Evolutionary conservation across 371 early-diverging fungal genomes (phyloP), one percentile per base, ranked within the genome.

Genomic region (Apophysomyces trapeziformis): DNA sequence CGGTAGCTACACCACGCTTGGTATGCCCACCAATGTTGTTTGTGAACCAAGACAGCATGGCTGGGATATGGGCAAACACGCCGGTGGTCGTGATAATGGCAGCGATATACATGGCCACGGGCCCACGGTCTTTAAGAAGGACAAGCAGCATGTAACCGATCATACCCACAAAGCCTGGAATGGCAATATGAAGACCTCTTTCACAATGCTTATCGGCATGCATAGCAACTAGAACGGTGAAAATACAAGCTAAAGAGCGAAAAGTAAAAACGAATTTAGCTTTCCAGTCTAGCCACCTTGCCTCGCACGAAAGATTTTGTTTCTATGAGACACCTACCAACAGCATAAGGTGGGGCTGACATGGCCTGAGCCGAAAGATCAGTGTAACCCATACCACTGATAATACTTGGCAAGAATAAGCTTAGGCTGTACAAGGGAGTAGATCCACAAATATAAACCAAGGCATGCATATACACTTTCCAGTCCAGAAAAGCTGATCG

Each of bases 341-440:
- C 47, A 13, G 67, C 68, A 32, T 67, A 69, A n/a, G 69, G 69
- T 4, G 73, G 70, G 18, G 69, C 67, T 18, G 81, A 70, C 78
- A 88, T 78, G 36, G 82, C 79, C 36, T 86, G 82, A 7, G 86
- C 82, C 9, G 73, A 69, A 47, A 86, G 32, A 44, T 77, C 46
- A 12, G 76, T 78, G 72, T 76, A 91, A 1, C 92, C 91, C 76
- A 90, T 82, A 14, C 85, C 79, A 32, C 78, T 77, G 68, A 93
- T 88, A 54, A 93, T 89, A 57, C 90, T 90, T 1, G 93, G 90
- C 57, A 91, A 71, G 68, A 90, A 94, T 21, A 89, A 76, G 64
- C 83, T 79, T 57, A 89, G 71, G 58, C 88, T 85, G 73, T 88
- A 86, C 18, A 89, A 80, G 3, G 90, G 90, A 7, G 84, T 87